phyloP scores from a whole-genome alignment of 441 rosid genomes.

The Rhodomyrtus psidioides region DNA sequence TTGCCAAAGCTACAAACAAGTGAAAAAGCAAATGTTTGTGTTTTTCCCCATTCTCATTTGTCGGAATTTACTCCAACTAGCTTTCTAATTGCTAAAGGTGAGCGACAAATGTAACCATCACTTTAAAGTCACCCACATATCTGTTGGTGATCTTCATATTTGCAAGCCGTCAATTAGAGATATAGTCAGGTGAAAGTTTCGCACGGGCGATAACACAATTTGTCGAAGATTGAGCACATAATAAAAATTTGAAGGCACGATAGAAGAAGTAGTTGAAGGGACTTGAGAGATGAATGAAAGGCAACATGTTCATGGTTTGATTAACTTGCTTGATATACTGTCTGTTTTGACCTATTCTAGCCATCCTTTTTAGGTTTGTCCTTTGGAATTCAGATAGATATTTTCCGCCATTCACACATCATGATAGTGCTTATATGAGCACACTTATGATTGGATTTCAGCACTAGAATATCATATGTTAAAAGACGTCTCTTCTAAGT shows the following conservation, averaged over 20 bases:
- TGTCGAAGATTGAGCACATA: background rate
- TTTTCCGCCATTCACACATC: background rate
- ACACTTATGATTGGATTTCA: too few relatives aligned
- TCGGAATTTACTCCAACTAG: background rate
- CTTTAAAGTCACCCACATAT: background rate
- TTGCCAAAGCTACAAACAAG: too few relatives aligned
- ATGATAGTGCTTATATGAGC: background rate
- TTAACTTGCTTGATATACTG: background rate
- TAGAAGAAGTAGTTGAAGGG: background rate
- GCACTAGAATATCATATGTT: too few relatives aligned
- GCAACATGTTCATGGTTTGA: background rate
- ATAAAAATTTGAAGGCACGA: background rate
- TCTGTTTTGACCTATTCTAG: rapidly evolving
- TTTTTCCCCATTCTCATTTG: background rate
- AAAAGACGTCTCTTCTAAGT: too few relatives aligned
- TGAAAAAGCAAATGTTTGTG: background rate
- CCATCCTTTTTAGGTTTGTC: background rate
- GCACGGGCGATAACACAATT: background rate
- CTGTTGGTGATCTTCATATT: background rate
- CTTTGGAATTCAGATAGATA: rapidly evolving
- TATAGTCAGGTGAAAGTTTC: background rate
- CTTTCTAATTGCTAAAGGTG: background rate
- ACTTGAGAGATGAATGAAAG: background rate
- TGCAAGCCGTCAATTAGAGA: background rate
- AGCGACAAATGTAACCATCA: background rate